Percentiles rank a stretch among this genome's conserved stretches.
Evolutionary conservation across 2,329 filamentous ascomycete species (phyloP).

Genomic region (Lecanicillium sp.): DNA sequence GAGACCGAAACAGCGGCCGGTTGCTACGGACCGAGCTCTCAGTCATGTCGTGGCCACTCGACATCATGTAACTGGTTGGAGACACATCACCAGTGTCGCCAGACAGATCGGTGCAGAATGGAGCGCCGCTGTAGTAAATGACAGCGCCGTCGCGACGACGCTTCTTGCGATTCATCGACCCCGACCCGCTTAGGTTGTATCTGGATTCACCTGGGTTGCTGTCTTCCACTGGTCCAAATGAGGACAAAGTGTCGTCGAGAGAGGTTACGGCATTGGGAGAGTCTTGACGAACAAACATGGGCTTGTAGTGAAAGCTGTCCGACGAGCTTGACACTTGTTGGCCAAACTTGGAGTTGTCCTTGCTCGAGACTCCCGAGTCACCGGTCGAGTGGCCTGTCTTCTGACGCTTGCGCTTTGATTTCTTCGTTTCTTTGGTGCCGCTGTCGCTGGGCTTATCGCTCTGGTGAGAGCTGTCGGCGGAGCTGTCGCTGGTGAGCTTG

Average conservation of each 20-base stretch:
- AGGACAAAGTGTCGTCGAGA: slow-evolving; percentile 43
- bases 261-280: slow-evolving; percentile 43
- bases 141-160: slow-evolving; percentile 64
- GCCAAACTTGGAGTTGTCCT: slow-evolving; percentile 35
- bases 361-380: slow-evolving; percentile 30
- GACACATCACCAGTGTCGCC: slow-evolving; percentile 52
- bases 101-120: slow-evolving; percentile 75
- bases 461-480: slow-evolving; percentile 40
- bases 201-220: slow-evolving; percentile 44
- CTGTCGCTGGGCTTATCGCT: slow-evolving; percentile 40
- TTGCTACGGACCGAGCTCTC: slow-evolving; percentile 16
- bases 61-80: slow-evolving; percentile 43
- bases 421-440: slow-evolving; percentile 39
- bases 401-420: slow-evolving; percentile 39
- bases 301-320: slow-evolving; percentile 57
- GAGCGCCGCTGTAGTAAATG: slow-evolving; percentile 75
- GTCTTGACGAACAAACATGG: slow-evolving; percentile 50
- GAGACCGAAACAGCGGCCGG: slow-evolving; percentile 31
- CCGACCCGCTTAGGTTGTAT: slow-evolving; percentile 43
- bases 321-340: slow-evolving; percentile 33
- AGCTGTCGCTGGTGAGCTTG: slow-evolving; percentile 58
- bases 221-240: slow-evolving; percentile 40
- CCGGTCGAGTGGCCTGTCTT: slow-evolving; percentile 34
- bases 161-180: slow-evolving; percentile 42
- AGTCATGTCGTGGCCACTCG: slow-evolving; percentile 33